Evolutionary conservation across 345 rosid genomes (phyloP).

Genomic region (Linum tenue): DNA sequence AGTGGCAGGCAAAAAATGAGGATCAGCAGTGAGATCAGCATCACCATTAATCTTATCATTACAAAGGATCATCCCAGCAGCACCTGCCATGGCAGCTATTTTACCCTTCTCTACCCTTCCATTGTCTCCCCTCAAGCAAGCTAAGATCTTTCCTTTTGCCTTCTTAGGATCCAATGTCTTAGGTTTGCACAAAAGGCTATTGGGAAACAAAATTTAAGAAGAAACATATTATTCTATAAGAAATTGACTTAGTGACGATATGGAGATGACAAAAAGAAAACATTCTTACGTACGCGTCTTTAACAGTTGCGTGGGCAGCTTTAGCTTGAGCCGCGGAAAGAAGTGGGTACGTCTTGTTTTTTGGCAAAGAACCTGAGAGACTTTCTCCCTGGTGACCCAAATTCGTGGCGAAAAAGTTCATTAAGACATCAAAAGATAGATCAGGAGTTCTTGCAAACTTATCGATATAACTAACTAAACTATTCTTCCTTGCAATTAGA

Average conservation of each 20-base stretch:
- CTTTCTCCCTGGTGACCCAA: constrained; percentile 28
- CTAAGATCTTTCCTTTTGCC: constrained; percentile 58
- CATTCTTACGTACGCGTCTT: constrained; percentile 32
- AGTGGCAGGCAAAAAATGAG: constrained; percentile 57
- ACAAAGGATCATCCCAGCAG: constrained; percentile 64
- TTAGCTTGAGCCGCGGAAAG: constrained; percentile 24
- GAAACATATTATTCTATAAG: too few relatives aligned
- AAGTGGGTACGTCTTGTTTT: constrained; percentile 28
- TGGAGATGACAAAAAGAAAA: background rate
- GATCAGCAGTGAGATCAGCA: constrained; percentile 33
- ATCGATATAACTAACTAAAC: too few relatives aligned
- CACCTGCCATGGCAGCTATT: constrained; percentile 40
- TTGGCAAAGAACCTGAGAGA: constrained; percentile 29
- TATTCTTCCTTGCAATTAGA: too few relatives aligned
- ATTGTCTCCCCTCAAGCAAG: constrained; percentile 39
- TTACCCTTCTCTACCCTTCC: constrained; percentile 45
- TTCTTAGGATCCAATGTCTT: constrained; percentile 56
- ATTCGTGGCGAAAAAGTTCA: background rate
- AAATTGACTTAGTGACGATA: too few relatives aligned
- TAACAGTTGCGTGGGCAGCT: constrained; percentile 18
- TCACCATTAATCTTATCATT: constrained; percentile 39
- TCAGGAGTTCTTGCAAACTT: too few relatives aligned
- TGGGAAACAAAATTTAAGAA: background rate
- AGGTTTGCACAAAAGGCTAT: constrained; percentile 44
- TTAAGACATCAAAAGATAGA: too few relatives aligned